Evolutionary conservation across 257 asterid genomes (phyloP).

Genomic region (Coffea eugenioides): DNA sequence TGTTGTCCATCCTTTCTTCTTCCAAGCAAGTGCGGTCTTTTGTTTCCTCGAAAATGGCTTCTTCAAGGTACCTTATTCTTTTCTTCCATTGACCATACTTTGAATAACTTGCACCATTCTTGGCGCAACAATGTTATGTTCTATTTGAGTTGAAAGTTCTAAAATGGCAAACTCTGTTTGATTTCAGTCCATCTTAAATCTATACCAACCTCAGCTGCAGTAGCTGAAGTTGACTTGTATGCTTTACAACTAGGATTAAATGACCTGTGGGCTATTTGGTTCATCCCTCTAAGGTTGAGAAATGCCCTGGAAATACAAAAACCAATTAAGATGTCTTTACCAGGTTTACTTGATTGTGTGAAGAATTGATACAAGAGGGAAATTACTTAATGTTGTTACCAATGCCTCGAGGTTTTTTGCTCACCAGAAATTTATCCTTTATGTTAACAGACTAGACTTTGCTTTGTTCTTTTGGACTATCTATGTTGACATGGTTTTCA

Average conservation of each 20-base stretch:
- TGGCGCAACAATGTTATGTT: not conserved
- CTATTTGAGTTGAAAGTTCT: not conserved
- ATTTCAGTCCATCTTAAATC: not conserved
- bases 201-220: not conserved
- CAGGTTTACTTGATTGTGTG: not conserved
- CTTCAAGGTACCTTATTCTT: conserved; percentile 58
- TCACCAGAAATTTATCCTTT: not conserved
- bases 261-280: not conserved
- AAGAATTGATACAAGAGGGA: not conserved
- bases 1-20: conserved; percentile 85
- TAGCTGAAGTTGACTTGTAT: not conserved
- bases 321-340: not conserved
- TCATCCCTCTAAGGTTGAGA: not conserved
- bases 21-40: conserved; percentile 86
- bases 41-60: conserved; percentile 62
- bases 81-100: conserved; percentile 15
- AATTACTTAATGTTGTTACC: not conserved
- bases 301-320: not conserved
- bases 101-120: not conserved
- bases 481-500: conserved; percentile 27
- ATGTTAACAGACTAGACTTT: not conserved
- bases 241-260: not conserved
- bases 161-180: not conserved
- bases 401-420: not conserved
- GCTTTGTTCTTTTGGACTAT: not conserved